Base-by-base conservation (phyloP, 140 eudicot genomes). In the Artemisia princeps region DNA sequence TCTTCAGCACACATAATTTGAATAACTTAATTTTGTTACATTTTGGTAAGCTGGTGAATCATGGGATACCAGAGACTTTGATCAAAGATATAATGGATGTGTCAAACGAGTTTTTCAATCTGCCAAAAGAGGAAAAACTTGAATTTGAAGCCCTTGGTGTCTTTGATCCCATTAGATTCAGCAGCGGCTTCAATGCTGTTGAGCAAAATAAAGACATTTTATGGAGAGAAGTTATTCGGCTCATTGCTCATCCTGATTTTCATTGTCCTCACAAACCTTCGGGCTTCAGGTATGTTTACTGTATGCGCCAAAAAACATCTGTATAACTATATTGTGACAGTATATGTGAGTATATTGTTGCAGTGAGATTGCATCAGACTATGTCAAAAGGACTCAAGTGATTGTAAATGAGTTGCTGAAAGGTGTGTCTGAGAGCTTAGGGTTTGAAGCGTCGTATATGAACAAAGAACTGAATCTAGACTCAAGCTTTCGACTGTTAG, bases 31-130 rank as follows among this genome's bases (percentile, higher is more conserved):
- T 30, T 3, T 30, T 33, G 42, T 33, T 33, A 0, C 42, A 54
- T 24, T 62, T 65, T 62, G 30, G 52, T 46, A 46, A 82, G 88
- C 50, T 84, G 66, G 81, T 84, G 69, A 84, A 84, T 60, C 87
- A 84, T 46, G 87, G 84, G 44, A 57, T 84, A 15, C 76, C 80
- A 5, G 82, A 81, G 71, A 62, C 13, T 19, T 15, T 78, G 66
- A 75, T 78, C 70, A 48, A 76, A 13, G 72, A 58, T 24, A 62
- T 81, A 65, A 52, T 81, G 33, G 73, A 76, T 14, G 17, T 14
- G 19, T 59, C 72, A 2, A 2, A 26, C n/a, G 76, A 74, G 60
- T 80, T 69, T 61, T 83, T 83, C 77, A 60, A 68, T 46, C 50
- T 79, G 82, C 56, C 73, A 2, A 73, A 10, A 1, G 79, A 73